Conservation (phyloP, 192 early-diverging fungal genomes). For the Podila epigama region DNA sequence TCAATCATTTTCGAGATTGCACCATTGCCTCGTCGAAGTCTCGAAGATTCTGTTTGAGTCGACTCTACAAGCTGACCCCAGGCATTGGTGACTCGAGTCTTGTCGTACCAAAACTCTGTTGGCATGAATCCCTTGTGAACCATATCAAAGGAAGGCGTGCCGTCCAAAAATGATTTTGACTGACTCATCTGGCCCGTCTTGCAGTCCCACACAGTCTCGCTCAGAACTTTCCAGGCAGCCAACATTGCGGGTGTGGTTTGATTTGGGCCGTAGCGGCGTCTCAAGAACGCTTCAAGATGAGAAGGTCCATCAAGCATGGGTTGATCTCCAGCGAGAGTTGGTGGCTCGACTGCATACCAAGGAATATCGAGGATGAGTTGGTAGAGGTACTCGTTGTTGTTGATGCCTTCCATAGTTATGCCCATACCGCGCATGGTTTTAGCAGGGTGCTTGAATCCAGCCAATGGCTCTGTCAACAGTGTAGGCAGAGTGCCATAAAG, state of each 20-base stretch:
- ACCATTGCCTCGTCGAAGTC: neutral
- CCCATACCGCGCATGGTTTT: constrained; percentile 46
- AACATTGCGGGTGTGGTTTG: constrained; percentile 11
- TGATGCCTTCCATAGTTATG: constrained; percentile 48
- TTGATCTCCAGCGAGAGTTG: neutral
- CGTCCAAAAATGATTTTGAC: constrained; percentile 27
- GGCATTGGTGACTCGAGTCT: constrained; percentile 9
- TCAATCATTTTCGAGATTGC: constrained; percentile 12
- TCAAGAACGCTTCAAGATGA: constrained; percentile 21
- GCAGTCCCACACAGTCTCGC: constrained; percentile 35
- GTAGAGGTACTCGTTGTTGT: constrained; percentile 48
- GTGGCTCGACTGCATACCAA: constrained; percentile 24
- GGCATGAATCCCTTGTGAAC: constrained; percentile 14
- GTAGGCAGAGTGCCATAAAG: constrained; percentile 40
- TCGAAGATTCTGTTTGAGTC: constrained; percentile 15
- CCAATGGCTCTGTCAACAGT: constrained; percentile 32
- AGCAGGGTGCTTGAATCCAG: constrained; percentile 6
- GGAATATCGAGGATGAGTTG: constrained; percentile 40
- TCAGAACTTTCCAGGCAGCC: constrained; percentile 25
- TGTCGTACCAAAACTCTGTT: constrained; percentile 22
- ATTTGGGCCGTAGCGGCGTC: constrained; percentile 26
- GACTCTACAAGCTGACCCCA: constrained; percentile 23
- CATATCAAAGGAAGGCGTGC: constrained; percentile 27
- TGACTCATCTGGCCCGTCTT: constrained; percentile 19
- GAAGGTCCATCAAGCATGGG: neutral